These are phyloP conservation scores for Backusella tuberculispora DNA, from an alignment of 192 early-diverging fungal genomes.

Conservation along the genomic window DNA sequence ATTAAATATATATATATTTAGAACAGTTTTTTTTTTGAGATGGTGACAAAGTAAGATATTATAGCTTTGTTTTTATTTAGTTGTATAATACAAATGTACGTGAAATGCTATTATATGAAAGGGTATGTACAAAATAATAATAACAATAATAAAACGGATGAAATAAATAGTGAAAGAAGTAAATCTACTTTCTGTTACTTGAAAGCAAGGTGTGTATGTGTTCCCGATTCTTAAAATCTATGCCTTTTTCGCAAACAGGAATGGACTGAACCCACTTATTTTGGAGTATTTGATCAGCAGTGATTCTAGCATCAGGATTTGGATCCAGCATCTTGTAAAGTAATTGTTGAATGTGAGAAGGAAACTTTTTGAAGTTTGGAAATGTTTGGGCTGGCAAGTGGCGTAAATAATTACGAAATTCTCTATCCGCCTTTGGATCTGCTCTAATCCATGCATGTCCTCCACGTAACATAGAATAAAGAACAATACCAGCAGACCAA, in stretches of 20 bases:
- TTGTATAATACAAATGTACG: not conserved
- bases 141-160: not conserved
- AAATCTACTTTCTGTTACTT: slow-evolving; percentile 7
- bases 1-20: not conserved
- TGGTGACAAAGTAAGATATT: not conserved
- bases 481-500: slow-evolving; percentile 91
- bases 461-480: slow-evolving; percentile 20
- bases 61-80: not conserved
- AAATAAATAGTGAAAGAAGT: not conserved
- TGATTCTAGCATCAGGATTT: slow-evolving; percentile 29
- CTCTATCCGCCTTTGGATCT: slow-evolving; percentile 15
- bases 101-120: slow-evolving; percentile 6
- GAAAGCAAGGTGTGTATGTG: slow-evolving; percentile 15
- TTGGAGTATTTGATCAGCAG: not conserved
- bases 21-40: not conserved
- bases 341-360: not conserved
- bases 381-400: slow-evolving; percentile 11
- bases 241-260: not conserved
- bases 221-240: not conserved
- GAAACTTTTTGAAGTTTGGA: slow-evolving; percentile 26
- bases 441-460: slow-evolving; percentile 32
- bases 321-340: slow-evolving; percentile 33
- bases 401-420: slow-evolving; percentile 19
- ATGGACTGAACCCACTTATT: slow-evolving; percentile 22
- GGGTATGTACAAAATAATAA: slow-evolving; percentile 11